Evolutionary conservation across 139 green algal genomes (phyloP).

Genomic region (Volvox reticuliferus): DNA sequence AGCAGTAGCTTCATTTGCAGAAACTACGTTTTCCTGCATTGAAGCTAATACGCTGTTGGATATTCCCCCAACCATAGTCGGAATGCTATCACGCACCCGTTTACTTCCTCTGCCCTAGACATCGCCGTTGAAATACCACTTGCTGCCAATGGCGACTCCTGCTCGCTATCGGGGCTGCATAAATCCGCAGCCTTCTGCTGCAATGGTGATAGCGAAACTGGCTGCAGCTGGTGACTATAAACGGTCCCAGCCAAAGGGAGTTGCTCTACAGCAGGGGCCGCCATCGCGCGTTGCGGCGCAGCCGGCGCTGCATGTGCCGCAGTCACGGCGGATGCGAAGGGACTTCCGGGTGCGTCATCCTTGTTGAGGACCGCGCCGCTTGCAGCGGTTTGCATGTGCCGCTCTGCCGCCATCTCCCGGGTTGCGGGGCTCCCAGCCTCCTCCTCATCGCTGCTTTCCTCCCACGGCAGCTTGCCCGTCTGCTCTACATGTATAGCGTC

Average conservation of each 20-base stretch:
- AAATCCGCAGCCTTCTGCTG: not conserved
- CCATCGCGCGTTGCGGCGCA: not conserved
- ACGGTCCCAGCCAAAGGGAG: not conserved
- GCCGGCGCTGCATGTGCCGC: not conserved
- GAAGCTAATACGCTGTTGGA: too few species aligned
- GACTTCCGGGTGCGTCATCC: not conserved
- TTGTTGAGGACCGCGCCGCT: not conserved
- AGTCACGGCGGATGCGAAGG: not conserved
- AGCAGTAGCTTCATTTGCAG: too few species aligned
- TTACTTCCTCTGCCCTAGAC: too few species aligned
- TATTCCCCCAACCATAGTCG: too few species aligned
- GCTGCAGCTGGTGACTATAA: not conserved
- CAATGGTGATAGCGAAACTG: not conserved
- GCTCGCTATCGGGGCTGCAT: not conserved
- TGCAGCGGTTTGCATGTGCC: not conserved
- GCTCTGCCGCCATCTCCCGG: not conserved
- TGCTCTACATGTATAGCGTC: not conserved
- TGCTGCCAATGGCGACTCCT: not conserved
- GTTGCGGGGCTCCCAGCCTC: not conserved
- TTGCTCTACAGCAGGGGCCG: not conserved
- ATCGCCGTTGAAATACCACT: not conserved
- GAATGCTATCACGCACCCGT: too few species aligned
- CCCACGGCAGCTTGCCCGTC: conserved; percentile 28
- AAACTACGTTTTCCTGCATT: too few species aligned
- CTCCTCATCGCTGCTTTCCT: conserved; percentile 34